Conservation (phyloP, 805 yeast genomes). For the Cyberlindnera saturnus region DNA sequence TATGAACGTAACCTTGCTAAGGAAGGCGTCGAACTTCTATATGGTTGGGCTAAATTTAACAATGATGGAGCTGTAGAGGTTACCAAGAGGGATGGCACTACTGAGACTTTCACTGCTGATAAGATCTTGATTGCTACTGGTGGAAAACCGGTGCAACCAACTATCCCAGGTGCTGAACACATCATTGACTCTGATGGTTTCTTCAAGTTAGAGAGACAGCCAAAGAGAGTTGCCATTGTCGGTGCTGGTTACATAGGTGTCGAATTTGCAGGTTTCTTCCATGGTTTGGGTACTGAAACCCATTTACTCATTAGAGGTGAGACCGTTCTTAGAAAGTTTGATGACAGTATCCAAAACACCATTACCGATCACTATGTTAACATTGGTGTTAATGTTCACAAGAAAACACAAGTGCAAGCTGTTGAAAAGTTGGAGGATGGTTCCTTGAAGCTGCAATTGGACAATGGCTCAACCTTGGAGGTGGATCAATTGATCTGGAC, state of each 20-base stretch:
- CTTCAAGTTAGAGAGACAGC: slow-evolving; percentile 74
- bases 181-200: slow-evolving; percentile 92
- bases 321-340: slow-evolving; percentile 84
- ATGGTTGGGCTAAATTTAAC: slow-evolving; percentile 79
- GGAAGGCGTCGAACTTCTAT: slow-evolving; percentile 83
- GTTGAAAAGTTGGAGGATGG: slow-evolving; percentile 46
- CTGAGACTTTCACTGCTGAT: slow-evolving; percentile 66
- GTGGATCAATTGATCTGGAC: slow-evolving; percentile 92
- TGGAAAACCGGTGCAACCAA: slow-evolving; percentile 73
- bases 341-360: slow-evolving; percentile 69
- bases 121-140: slow-evolving; percentile 89
- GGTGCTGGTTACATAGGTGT: slow-evolving; percentile 99
- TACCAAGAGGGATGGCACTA: slow-evolving; percentile 50
- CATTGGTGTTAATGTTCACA: slow-evolving; percentile 78
- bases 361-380: slow-evolving; percentile 76
- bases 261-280: slow-evolving; percentile 92
- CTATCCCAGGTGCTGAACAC: slow-evolving; percentile 72
- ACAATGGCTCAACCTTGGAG: slow-evolving; percentile 34
- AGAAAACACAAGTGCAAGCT: slow-evolving; percentile 45
- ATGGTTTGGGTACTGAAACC: slow-evolving; percentile 80
- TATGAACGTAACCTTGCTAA: slow-evolving; percentile 81
- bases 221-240: slow-evolving; percentile 87
- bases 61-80: slow-evolving; percentile 77
- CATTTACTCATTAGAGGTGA: slow-evolving; percentile 88
- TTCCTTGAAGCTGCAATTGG: slow-evolving; percentile 41